Percentiles rank a stretch among this genome's conserved stretches.
Conservation (phyloP, 2,329 filamentous ascomycete genomes). For the Acrodontium crateriforme region DNA sequence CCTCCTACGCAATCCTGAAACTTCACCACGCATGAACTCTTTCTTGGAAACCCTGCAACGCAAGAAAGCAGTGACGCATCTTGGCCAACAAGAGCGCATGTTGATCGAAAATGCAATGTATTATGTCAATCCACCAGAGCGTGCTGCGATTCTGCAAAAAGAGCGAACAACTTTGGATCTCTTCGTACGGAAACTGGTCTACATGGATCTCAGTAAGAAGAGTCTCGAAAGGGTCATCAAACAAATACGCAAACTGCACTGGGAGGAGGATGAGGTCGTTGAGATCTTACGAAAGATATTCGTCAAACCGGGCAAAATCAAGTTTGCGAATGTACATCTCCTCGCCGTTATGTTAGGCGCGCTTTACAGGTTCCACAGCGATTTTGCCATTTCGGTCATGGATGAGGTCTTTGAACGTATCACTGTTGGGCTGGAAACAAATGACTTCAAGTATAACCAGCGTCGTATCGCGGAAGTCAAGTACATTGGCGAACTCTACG, state of each 20-base stretch:
- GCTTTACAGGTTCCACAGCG: constrained; percentile 80
- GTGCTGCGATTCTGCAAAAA: constrained; percentile 90
- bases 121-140: constrained; percentile 89
- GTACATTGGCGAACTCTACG: constrained; percentile 91
- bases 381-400: constrained; percentile 81
- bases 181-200: constrained; percentile 85
- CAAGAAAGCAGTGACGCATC: constrained; percentile 90
- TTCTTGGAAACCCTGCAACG: constrained; percentile 91
- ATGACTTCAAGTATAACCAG: constrained; percentile 96
- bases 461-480: constrained; percentile 90
- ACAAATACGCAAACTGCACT: constrained; percentile 88
- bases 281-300: constrained; percentile 77
- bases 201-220: constrained; percentile 84
- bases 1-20: constrained; percentile 81
- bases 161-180: constrained; percentile 86
- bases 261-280: constrained; percentile 85
- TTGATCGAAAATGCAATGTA: constrained; percentile 96
- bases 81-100: constrained; percentile 94
- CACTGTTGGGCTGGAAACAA: constrained; percentile 75
- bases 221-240: constrained; percentile 90
- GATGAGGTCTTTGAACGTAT: constrained; percentile 86
- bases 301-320: constrained; percentile 91
- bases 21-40: constrained; percentile 79
- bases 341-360: constrained; percentile 80
- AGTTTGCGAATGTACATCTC: constrained; percentile 91